Base-by-base conservation (phyloP, 2,329 filamentous ascomycete species). In the Ceratocystis lukuohia region DNA sequence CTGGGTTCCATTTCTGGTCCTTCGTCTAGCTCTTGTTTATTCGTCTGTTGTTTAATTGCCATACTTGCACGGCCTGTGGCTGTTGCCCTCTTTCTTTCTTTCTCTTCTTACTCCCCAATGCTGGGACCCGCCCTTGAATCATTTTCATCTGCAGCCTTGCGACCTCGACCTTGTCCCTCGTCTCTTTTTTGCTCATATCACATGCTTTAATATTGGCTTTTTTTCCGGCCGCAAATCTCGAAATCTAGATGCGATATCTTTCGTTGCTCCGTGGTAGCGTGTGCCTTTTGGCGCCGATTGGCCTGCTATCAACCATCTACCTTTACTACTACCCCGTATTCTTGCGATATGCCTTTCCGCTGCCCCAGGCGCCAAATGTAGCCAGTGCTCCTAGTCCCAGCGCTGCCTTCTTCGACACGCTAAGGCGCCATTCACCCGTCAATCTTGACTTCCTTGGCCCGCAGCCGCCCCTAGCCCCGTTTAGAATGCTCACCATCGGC, bases 241-340 rank as follows among this genome's bases (percentile, higher is more conserved):
- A 15, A 17, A n/a, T 30, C 71, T 72, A 72, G 74, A 76, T 76
- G 76, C 73, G 70, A 71, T 71, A 69, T 70, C 76, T 79, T 78
- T 77, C 84, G 83, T 81, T 79, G 74, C 76, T 84, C 74, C 78
- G 80, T 72, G 71, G 84, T 63, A 74, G 83, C 62, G 73, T 88
- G 57, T 61, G 48, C 56, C 30, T 67, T 5, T 67, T 77, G 72
- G 72, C 75, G 70, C 86, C 89, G 62, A 72, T 93, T 73, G 86
- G 88, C 67, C 71, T 93, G 72, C 76, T 84, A 69, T 83, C 84
- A 72, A 90, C 88, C 64, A 71, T 86, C 70, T 95, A 92, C 77
- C 81, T 97, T 65, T 96, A 96, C 77, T 79, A 93, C 48, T 97
- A 96, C 74, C 92, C 94, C 7, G 73, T 89, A 71, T 87, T 96